Evolutionary conservation across 2,329 filamentous ascomycete genomes (phyloP).

Genomic region (Paecilomyces variotii): DNA sequence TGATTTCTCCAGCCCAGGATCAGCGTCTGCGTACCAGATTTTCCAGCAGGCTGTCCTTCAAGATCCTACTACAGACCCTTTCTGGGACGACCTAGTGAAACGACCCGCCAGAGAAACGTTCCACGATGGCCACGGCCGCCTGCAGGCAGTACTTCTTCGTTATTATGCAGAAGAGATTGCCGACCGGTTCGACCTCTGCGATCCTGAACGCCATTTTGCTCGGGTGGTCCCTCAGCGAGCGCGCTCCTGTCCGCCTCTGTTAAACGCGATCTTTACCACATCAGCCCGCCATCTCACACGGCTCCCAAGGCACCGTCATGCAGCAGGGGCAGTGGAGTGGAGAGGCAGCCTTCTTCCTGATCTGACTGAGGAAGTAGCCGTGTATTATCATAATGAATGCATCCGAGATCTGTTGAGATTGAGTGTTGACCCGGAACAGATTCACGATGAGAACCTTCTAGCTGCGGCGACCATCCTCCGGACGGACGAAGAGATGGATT

Average conservation of each 20-base stretch:
- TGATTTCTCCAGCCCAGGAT: background rate
- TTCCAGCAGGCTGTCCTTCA: background rate
- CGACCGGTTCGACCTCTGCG: constrained; percentile 33
- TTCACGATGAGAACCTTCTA: constrained; percentile 31
- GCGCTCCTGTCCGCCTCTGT: constrained; percentile 31
- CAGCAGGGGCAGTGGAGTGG: constrained; percentile 11
- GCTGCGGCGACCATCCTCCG: constrained; percentile 30
- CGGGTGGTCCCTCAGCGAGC: constrained; percentile 35
- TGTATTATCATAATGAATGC: constrained; percentile 36
- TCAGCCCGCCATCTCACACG: constrained; percentile 31
- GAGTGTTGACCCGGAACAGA: constrained; percentile 26
- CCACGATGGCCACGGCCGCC: constrained; percentile 10
- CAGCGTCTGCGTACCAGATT: background rate
- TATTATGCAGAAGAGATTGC: constrained; percentile 18
- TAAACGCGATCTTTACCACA: constrained; percentile 31
- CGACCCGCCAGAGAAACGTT: constrained; percentile 5
- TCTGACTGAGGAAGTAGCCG: constrained; percentile 27
- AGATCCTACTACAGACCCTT: background rate
- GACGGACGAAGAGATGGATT: constrained; percentile 36
- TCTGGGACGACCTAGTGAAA: background rate
- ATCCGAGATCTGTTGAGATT: constrained; percentile 33
- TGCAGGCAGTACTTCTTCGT: background rate
- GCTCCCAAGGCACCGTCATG: constrained; percentile 16
- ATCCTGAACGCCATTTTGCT: constrained; percentile 30
- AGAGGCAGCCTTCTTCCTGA: constrained; percentile 18